Conservation (phyloP, 768 basidiomycete species). For the Russula vinacea region DNA sequence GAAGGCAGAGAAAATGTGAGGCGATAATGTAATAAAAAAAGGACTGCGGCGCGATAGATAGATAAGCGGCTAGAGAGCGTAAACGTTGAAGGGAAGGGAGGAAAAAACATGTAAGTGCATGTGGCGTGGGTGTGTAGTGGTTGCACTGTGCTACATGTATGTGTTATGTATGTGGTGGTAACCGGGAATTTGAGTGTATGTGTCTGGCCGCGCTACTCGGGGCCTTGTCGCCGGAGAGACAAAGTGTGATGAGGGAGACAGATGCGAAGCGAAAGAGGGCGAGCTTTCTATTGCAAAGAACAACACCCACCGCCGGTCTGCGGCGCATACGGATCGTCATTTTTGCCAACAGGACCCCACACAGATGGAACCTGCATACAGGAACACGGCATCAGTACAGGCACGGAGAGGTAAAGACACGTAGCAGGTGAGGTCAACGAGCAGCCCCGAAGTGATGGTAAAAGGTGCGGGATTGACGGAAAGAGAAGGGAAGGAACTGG, state of each 20-base stretch:
- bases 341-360: constrained; percentile 92
- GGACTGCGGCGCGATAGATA: constrained; percentile 12
- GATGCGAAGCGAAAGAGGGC: constrained; percentile 1
- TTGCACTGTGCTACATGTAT: constrained; percentile 18
- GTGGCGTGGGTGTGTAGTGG: constrained; percentile 17
- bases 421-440: not conserved
- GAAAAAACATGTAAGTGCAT: constrained; percentile 8
- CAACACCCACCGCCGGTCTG: constrained; percentile 33
- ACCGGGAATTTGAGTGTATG: constrained; percentile 13
- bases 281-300: constrained; percentile 21
- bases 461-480: not conserved
- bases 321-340: constrained; percentile 89
- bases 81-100: not conserved
- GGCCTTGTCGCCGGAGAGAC: not conserved
- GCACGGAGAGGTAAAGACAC: not conserved
- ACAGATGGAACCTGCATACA: constrained; percentile 78
- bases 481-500: not conserved
- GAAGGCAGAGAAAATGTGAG: not conserved
- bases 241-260: not conserved
- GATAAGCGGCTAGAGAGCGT: constrained; percentile 19
- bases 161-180: constrained; percentile 20
- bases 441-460: not conserved
- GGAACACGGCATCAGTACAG: constrained; percentile 26
- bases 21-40: constrained; percentile 22
- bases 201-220: not conserved